Evolutionary conservation across 345 rosid genomes (phyloP).

Genomic region (Hibiscus mutabilis): DNA sequence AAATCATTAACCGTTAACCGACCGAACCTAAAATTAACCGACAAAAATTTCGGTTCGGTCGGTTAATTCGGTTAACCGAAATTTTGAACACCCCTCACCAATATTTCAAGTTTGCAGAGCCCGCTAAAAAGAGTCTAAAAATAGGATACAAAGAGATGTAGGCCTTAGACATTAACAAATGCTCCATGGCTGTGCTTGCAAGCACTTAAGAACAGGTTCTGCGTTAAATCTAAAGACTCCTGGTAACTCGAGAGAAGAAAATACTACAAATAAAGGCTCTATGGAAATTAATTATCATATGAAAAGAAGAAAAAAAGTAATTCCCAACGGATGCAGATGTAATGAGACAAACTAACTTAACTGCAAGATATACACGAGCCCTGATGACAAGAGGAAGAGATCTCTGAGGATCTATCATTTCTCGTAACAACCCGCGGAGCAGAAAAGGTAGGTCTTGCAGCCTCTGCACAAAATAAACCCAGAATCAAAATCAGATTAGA

Average conservation of each 20-base stretch:
- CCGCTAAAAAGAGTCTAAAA: not conserved
- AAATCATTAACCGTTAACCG: too few relatives aligned
- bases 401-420: constrained; percentile 77
- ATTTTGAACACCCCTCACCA: too few relatives aligned
- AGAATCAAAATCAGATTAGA: not conserved
- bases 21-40: too few relatives aligned
- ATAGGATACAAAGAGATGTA: not conserved
- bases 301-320: not conserved
- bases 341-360: constrained; percentile 37
- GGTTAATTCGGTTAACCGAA: too few relatives aligned
- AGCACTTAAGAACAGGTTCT: not conserved
- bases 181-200: not conserved
- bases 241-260: not conserved
- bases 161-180: not conserved
- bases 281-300: not conserved
- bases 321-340: not conserved
- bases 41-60: too few relatives aligned
- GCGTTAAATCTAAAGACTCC: not conserved
- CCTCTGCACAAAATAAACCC: constrained; percentile 37
- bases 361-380: constrained; percentile 75
- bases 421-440: constrained; percentile 62
- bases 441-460: constrained; percentile 93
- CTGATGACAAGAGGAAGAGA: constrained; percentile 79
- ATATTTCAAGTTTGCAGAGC: not conserved
- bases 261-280: not conserved